Conservation (phyloP, 768 basidiomycete species). For the Auricularia auricula-judae region DNA sequence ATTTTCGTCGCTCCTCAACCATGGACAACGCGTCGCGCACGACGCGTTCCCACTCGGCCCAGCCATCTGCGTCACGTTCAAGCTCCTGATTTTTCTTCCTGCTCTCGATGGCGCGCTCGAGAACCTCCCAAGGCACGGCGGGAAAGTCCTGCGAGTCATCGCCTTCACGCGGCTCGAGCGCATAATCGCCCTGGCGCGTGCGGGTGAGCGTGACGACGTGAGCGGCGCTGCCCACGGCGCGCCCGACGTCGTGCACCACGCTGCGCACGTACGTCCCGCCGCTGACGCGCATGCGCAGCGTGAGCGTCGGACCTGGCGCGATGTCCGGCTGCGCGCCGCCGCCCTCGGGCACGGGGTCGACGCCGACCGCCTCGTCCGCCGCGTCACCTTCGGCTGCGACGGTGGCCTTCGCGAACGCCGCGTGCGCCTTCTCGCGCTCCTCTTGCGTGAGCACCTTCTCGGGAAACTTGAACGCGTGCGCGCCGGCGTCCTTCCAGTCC, state of each 20-base stretch:
- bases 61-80: conserved; percentile 46
- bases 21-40: conserved; percentile 46
- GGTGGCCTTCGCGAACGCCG: conserved; percentile 34
- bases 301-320: conserved; percentile 49
- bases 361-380: conserved; percentile 21
- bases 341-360: conserved; percentile 21
- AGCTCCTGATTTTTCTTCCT: conserved; percentile 19
- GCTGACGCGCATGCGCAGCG: conserved; percentile 85
- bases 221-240: conserved; percentile 73
- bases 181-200: conserved; percentile 79
- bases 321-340: conserved; percentile 24
- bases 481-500: conserved; percentile 56
- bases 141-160: conserved; percentile 23
- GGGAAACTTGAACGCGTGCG: conserved; percentile 75
- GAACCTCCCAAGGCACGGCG: conserved; percentile 60
- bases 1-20: too few species aligned
- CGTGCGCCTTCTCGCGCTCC: conserved; percentile 59
- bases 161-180: conserved; percentile 23
- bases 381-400: conserved; percentile 10
- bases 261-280: conserved; percentile 96
- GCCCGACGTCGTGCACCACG: conserved; percentile 87
- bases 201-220: conserved; percentile 88
- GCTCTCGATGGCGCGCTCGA: conserved; percentile 43
- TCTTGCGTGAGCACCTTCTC: conserved; percentile 53
- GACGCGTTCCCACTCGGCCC: conserved; percentile 72